phyloP scores from a whole-genome alignment of 2,329 filamentous ascomycete genomes.

The Xylaria sp. region DNA sequence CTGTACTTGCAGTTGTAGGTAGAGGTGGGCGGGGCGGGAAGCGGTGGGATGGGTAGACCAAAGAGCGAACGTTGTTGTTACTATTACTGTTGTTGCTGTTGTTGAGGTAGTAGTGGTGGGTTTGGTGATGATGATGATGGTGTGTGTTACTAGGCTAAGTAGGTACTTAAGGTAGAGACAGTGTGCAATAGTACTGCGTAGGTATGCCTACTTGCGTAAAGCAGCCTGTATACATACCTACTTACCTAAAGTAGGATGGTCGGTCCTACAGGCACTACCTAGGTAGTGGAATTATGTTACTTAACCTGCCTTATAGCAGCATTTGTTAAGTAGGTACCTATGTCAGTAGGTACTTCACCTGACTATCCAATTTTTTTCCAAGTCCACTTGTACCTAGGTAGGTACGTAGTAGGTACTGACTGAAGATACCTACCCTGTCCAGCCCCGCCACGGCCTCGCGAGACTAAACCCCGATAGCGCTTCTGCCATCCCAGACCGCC shows the following conservation, averaged over 20 bases:
- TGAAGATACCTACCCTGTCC: slow-evolving; percentile 1
- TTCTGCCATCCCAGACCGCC: slow-evolving; percentile 46
- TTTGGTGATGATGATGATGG: background rate
- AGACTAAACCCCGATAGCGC: slow-evolving; percentile 32
- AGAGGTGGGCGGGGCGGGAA: background rate
- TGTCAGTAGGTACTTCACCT: too few species aligned
- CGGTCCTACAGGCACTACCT: too few species aligned
- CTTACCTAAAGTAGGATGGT: too few species aligned
- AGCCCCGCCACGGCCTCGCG: background rate
- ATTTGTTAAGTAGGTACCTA: too few species aligned
- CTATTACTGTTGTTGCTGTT: background rate
- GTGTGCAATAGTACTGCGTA: too few species aligned
- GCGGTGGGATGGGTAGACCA: background rate
- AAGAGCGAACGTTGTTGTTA: background rate
- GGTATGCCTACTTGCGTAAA: too few species aligned
- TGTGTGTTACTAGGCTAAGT: background rate
- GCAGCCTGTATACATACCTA: too few species aligned
- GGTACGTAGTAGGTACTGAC: too few species aligned
- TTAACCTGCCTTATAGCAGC: too few species aligned
- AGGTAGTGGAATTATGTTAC: too few species aligned
- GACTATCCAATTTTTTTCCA: background rate
- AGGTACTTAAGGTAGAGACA: too few species aligned
- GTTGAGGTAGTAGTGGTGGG: background rate
- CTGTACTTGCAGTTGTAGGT: background rate
- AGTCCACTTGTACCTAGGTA: too few species aligned